Conservation (phyloP, 106 monocot genomes). For the Dioscorea alata region DNA sequence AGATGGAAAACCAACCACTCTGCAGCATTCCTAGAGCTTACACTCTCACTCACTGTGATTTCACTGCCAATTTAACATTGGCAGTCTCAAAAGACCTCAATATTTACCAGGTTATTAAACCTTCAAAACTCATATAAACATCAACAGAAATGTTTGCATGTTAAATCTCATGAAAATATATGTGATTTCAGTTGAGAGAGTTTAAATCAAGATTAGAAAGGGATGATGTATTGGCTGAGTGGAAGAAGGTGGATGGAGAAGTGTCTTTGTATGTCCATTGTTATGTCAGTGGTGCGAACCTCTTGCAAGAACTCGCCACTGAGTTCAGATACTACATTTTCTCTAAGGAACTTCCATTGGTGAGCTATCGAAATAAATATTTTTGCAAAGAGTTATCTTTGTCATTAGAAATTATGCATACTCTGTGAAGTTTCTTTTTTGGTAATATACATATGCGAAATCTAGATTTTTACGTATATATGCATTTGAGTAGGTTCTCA, state of each 20-base stretch:
- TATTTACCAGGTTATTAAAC: slow-evolving; percentile 50
- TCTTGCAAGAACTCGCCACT: slow-evolving; percentile 66
- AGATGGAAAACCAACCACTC: slow-evolving; percentile 27
- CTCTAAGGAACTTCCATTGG: slow-evolving; percentile 90
- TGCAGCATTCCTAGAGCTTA: slow-evolving; percentile 63
- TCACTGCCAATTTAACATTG: slow-evolving; percentile 79
- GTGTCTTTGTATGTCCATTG: slow-evolving; percentile 88
- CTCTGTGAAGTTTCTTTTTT: too few relatives aligned
- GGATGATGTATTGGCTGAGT: slow-evolving; percentile 92
- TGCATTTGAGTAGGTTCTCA: slow-evolving; percentile 46
- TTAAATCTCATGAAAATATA: not conserved
- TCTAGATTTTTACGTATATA: too few relatives aligned
- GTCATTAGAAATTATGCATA: too few relatives aligned
- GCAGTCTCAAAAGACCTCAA: slow-evolving; percentile 57
- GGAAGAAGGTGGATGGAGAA: slow-evolving; percentile 72
- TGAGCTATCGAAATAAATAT: slow-evolving; percentile 12
- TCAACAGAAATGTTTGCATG: not conserved
- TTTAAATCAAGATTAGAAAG: slow-evolving; percentile 62
- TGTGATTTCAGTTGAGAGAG: slow-evolving; percentile 46
- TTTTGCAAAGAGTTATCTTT: too few relatives aligned
- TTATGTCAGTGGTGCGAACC: slow-evolving; percentile 74
- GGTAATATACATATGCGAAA: too few relatives aligned
- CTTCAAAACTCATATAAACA: not conserved
- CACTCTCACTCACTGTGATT: slow-evolving; percentile 85
- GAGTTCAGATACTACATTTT: slow-evolving; percentile 87